Conservation (phyloP, 73 alveolate species). For the Paramecium primaurelia region DNA sequence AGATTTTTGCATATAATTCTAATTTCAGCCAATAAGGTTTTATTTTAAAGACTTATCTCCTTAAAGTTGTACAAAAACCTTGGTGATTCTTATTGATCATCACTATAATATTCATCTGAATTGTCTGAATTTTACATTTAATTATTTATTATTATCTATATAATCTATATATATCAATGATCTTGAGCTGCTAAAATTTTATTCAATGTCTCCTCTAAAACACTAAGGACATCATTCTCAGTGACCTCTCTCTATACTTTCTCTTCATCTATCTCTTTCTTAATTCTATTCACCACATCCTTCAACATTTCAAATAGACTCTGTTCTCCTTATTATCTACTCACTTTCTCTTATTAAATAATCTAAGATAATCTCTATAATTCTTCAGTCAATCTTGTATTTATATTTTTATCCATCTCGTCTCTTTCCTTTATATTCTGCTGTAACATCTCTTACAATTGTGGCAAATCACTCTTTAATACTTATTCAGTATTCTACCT, state of each 20-base stretch:
- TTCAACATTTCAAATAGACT: conserved; percentile 11
- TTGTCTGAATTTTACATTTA: not conserved
- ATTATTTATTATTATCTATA: not conserved
- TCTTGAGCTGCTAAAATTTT: conserved; percentile 27
- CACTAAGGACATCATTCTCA: not conserved
- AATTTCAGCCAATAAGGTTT: conserved; percentile 32
- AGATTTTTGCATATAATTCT: conserved; percentile 79
- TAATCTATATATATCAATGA: not conserved
- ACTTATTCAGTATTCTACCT: not conserved
- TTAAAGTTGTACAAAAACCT: not conserved
- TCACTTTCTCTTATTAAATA: not conserved
- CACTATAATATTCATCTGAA: not conserved
- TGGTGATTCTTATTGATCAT: not conserved
- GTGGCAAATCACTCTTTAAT: conserved; percentile 29
- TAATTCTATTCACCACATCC: conserved; percentile 42
- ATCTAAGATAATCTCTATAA: not conserved
- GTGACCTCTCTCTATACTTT: not conserved
- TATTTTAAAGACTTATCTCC: not conserved
- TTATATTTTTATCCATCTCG: not conserved
- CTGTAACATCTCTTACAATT: not conserved
- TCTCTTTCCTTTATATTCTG: not conserved
- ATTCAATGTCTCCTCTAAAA: conserved; percentile 3
- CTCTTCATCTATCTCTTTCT: conserved; percentile 11
- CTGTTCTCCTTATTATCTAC: not conserved
- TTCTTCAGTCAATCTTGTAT: not conserved